Evolutionary conservation across 306 rosid genomes (phyloP), one percentile per base, ranked within the genome.

Genomic region (Dryas drummondii): DNA sequence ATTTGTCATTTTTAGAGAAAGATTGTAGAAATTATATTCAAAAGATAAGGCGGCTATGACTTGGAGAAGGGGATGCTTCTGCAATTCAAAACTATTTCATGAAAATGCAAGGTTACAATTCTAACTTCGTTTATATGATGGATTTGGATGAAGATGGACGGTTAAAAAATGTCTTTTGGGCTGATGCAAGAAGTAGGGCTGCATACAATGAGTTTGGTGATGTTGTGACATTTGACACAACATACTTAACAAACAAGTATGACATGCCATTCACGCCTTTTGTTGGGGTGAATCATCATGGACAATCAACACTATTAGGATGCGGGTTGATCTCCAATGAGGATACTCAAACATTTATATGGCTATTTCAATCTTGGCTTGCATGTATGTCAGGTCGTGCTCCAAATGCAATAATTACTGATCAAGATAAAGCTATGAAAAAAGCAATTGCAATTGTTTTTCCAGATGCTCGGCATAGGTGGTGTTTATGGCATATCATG

Each of bases 401-500:
- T 22, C 22, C 22, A 22, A 22, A 22, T 22, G 22, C 22, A 22
- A 22, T 22, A 22, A 22, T 22, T 22, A 22, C 22, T 22, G 22
- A 22, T 22, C 22, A 22, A 22, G 77, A 76, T 22, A 77, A 27
- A n/a, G 76, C 70, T 26, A 80, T 77, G 58, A 52, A 74, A 50
- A 69, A 32, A 46, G 80, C 80, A 46, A 66, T 70, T 7, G 71
- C 46, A 32, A 61, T 47, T 27, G 81, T 79, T 0, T 75, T 83
- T 16, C 80, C 82, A 48, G 32, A 72, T 12, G 48, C 77, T 13
- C 67, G 26, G 40, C 82, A 76, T 62, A 53, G 80, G 2, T 61
- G 75, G 81, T 83, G 79, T 46, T 64, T 76, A 19, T 76, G 74
- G 62, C 53, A 72, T 50, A 64, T 83, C 49, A 72, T 76, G 77